Evolutionary conservation across 1,139 yeast species (phyloP).

Genomic region (Diutina pseudorugosa): DNA sequence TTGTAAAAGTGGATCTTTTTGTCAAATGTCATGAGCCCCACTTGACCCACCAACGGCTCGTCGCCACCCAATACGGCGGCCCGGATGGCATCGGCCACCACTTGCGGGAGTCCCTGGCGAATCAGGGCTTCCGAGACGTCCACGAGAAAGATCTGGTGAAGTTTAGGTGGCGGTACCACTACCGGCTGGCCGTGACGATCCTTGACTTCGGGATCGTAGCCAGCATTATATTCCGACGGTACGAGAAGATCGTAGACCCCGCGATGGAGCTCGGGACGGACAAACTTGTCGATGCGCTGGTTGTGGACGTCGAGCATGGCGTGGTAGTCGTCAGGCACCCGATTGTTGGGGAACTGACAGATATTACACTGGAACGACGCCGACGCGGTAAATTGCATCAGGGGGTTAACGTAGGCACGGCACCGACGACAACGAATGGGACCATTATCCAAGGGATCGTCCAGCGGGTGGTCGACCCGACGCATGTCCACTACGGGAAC

Average conservation of each 20-base stretch:
- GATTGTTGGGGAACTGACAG: constrained; percentile 64
- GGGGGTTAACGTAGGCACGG: constrained; percentile 80
- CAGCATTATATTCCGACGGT: constrained; percentile 57
- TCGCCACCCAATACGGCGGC: constrained; percentile 29
- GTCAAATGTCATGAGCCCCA: constrained; percentile 68
- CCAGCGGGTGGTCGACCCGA: constrained; percentile 12
- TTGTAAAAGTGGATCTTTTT: constrained; percentile 65
- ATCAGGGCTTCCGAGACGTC: constrained; percentile 61
- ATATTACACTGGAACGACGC: constrained; percentile 72
- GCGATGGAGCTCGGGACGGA: constrained; percentile 63
- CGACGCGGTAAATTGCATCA: constrained; percentile 58
- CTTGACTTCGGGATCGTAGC: constrained; percentile 12
- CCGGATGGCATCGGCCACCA: constrained; percentile 66
- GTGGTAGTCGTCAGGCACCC: constrained; percentile 55
- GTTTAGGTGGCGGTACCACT: constrained; percentile 18
- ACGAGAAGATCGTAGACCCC: constrained; percentile 85
- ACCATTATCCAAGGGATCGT: constrained; percentile 31
- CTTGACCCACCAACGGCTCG: constrained; percentile 23
- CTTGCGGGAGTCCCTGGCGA: constrained; percentile 49
- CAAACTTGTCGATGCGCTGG: constrained; percentile 48
- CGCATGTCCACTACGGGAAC: constrained; percentile 63
- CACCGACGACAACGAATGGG: constrained; percentile 91
- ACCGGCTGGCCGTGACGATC: constrained; percentile 6
- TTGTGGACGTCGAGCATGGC: constrained; percentile 53
- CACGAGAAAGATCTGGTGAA: constrained; percentile 67